Evolutionary conservation across 2,329 filamentous ascomycete genomes (phyloP).

Genomic region (Grosmannia penicillata): DNA sequence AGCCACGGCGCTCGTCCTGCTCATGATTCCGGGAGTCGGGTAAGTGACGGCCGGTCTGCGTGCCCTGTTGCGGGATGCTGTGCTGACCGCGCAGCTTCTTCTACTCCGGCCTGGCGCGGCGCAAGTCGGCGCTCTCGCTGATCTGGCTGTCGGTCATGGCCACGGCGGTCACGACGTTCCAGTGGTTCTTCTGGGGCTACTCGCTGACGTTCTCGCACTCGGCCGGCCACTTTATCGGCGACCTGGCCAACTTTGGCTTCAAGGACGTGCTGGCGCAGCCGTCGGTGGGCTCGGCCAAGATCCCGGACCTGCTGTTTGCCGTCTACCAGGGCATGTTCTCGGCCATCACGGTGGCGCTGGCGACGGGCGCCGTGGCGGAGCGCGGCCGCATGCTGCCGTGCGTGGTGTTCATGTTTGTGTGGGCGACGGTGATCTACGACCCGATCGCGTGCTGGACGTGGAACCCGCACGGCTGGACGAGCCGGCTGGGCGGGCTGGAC

Average conservation of each 20-base stretch:
- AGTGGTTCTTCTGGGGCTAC: constrained; percentile 94
- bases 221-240: constrained; percentile 61
- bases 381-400: constrained; percentile 78
- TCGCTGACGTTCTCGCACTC: constrained; percentile 69
- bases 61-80: no score
- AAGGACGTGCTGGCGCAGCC: constrained; percentile 59
- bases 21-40: constrained; percentile 89
- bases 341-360: constrained; percentile 71
- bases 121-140: constrained; percentile 78
- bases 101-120: constrained; percentile 77
- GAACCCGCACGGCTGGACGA: constrained; percentile 73
- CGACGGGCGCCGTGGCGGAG: constrained; percentile 64
- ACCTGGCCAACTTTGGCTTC: constrained; percentile 68
- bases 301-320: constrained; percentile 75
- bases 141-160: constrained; percentile 89
- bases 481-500: constrained; percentile 65
- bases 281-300: constrained; percentile 55
- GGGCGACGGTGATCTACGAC: constrained; percentile 82
- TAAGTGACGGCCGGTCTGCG: constrained; percentile 25
- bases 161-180: constrained; percentile 68
- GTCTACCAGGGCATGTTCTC: constrained; percentile 85
- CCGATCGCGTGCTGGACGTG: constrained; percentile 92
- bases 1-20: constrained; percentile 65
- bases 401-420: constrained; percentile 86
- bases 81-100: constrained; percentile 45